These are phyloP conservation scores for Alternaria longipes DNA, from an alignment of 2,329 filamentous ascomycete species.

Conservation along the genomic window DNA sequence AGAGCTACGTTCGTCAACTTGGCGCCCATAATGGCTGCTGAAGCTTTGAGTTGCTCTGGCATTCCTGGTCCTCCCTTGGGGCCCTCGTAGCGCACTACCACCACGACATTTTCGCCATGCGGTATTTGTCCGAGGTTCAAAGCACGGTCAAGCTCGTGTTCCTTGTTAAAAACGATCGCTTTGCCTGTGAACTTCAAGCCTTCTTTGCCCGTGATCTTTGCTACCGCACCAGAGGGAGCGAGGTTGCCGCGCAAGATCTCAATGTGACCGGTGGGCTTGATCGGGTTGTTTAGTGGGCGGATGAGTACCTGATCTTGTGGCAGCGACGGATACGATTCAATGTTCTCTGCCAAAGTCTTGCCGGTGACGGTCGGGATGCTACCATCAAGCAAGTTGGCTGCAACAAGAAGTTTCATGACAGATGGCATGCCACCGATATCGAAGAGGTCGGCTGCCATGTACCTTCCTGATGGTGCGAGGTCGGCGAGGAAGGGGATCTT, in stretches of 20 bases:
- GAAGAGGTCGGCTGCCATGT: conserved; percentile 89
- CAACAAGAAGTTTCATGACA: conserved; percentile 85
- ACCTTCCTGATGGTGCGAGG: conserved; percentile 82
- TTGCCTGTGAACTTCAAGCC: conserved; percentile 82
- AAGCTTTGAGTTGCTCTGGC: conserved; percentile 92
- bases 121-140: conserved; percentile 75
- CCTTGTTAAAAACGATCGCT: conserved; percentile 87
- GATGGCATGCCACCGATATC: conserved; percentile 84
- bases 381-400: conserved; percentile 78
- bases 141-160: conserved; percentile 78
- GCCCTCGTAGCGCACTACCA: conserved; percentile 92
- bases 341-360: conserved; percentile 82
- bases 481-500: conserved; percentile 88
- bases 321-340: conserved; percentile 77
- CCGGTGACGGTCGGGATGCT: conserved; percentile 83
- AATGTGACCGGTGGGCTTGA: conserved; percentile 86
- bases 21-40: conserved; percentile 91
- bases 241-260: conserved; percentile 89
- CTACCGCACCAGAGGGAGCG: conserved; percentile 87
- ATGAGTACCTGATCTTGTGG: conserved; percentile 85
- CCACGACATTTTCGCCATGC: conserved; percentile 81
- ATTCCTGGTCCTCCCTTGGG: conserved; percentile 94
- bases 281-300: conserved; percentile 79
- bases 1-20: conserved; percentile 86
- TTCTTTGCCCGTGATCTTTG: conserved; percentile 97